Evolutionary conservation across 805 yeast genomes (phyloP), one percentile per base, ranked within the genome.

Genomic region (Candida nemodendra): DNA sequence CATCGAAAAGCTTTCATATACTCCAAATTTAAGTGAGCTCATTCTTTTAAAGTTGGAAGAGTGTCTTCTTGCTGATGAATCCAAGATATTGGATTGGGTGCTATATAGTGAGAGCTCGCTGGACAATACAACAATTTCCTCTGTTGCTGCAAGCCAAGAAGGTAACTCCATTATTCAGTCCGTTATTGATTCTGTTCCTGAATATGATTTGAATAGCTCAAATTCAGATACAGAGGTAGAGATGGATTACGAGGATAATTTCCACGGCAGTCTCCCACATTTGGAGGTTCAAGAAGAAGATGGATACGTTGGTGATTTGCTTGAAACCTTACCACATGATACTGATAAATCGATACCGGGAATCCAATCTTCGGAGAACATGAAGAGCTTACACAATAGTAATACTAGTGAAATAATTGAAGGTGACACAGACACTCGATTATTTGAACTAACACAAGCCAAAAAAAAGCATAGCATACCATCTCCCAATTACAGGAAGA

Each of bases 211-310:
- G 29, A 36, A 25, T 33, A 22, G n/a, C 8, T 15, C 30, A 5
- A 34, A 32, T 13, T 24, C 34, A 2, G 34, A 19, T 4, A 27
- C 28, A 18, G 54, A 50, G 15, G 38, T 32, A 8, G 51, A 42
- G 4, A 45, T 48, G 2, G 57, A 50, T n/a, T 53, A 49, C n/a
- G 51, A 45, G 18, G 53, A 50, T 26, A 50, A 54, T 7, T 53
- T 54, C 35, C 15, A 48, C 6, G 61, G 56, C 5, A 46, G 45
- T 16, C 41, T 55, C 6, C 57, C 58, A 8, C 61, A 55, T 39
- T 27, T 44, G 9, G 47, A 45, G 21, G 15, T 18, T 16, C 15
- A 22, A 3, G 22, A 33, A 16, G 24, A n/a, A 18, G 22, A 22
- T 6, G 15, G 24, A 9, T 31, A 30, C 3, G 19, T 16, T 14